A percentile compares a stretch with the other conserved stretches of the same genome.
Conservation (phyloP, 2,329 filamentous ascomycete genomes). For the Xylariales sp. region DNA sequence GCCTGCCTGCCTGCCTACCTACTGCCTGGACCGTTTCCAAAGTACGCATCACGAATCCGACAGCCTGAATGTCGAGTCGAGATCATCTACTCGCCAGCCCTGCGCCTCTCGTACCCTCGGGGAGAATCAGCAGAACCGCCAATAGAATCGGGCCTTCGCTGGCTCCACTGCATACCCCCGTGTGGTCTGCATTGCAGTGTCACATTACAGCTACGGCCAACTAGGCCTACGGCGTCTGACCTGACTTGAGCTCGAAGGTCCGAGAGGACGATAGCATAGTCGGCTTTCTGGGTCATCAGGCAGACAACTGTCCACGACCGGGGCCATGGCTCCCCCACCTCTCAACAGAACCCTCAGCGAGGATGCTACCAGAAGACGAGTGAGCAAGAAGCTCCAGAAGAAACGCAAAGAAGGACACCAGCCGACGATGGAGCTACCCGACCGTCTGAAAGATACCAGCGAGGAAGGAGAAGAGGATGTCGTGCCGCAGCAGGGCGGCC, state of each 20-base stretch:
- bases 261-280: neutral
- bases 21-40: too few species aligned
- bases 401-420: slow-evolving; percentile 34
- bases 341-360: slow-evolving; percentile 22
- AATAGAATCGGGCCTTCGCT: neutral
- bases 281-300: slow-evolving; percentile 4
- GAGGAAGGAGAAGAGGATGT: slow-evolving; percentile 48
- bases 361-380: slow-evolving; percentile 31
- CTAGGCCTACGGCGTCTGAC: neutral
- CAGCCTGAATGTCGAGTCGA: too few species aligned
- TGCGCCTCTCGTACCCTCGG: too few species aligned
- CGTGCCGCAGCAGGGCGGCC: slow-evolving; percentile 35
- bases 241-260: neutral
- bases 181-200: slow-evolving; percentile 8
- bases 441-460: slow-evolving; percentile 43
- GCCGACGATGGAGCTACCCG: slow-evolving; percentile 47
- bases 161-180: slow-evolving; percentile 6
- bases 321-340: slow-evolving; percentile 20
- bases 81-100: too few species aligned
- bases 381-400: slow-evolving; percentile 41
- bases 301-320: slow-evolving; percentile 1
- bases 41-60: too few species aligned
- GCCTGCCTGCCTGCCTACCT: too few species aligned
- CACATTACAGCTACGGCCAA: neutral
- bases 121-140: neutral